Percentiles rank a stretch among this genome's conserved stretches.
Conservation (phyloP, 2,329 filamentous ascomycete genomes). For the Lasiodiplodia hormozganensis region DNA sequence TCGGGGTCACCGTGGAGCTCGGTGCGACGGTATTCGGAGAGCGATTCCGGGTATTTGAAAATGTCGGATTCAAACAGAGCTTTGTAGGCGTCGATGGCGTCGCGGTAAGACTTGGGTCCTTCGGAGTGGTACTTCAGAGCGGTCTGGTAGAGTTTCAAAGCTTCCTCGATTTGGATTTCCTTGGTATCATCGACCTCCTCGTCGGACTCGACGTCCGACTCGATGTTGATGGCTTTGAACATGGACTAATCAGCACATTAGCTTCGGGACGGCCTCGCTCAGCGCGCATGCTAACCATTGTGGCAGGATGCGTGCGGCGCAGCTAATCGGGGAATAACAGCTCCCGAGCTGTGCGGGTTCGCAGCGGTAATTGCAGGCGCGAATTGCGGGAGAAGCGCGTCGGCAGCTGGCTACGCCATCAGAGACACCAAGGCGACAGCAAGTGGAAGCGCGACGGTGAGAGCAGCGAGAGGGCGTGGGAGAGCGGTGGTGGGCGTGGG, state of each 20-base stretch:
- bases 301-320: not conserved
- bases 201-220: slow-evolving; percentile 87
- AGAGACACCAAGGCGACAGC: not conserved
- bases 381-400: not conserved
- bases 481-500: not conserved
- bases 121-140: slow-evolving; percentile 92
- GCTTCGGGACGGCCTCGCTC: not conserved
- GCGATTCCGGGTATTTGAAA: slow-evolving; percentile 87
- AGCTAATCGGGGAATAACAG: not conserved
- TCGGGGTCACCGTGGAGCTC: slow-evolving; percentile 58
- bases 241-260: slow-evolving; percentile 48
- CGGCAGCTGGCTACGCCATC: slow-evolving; percentile 1
- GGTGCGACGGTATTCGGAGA: slow-evolving; percentile 81
- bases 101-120: slow-evolving; percentile 75
- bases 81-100: slow-evolving; percentile 82
- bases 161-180: slow-evolving; percentile 96
- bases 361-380: not conserved
- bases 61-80: slow-evolving; percentile 90
- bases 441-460: not conserved
- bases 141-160: slow-evolving; percentile 89
- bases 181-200: slow-evolving; percentile 95
- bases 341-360: slow-evolving; percentile 6
- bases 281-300: slow-evolving; percentile 6
- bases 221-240: slow-evolving; percentile 91
- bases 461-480: not conserved